phyloP scores from a whole-genome alignment of 2,329 filamentous ascomycete genomes.

The Metarhizium album region DNA sequence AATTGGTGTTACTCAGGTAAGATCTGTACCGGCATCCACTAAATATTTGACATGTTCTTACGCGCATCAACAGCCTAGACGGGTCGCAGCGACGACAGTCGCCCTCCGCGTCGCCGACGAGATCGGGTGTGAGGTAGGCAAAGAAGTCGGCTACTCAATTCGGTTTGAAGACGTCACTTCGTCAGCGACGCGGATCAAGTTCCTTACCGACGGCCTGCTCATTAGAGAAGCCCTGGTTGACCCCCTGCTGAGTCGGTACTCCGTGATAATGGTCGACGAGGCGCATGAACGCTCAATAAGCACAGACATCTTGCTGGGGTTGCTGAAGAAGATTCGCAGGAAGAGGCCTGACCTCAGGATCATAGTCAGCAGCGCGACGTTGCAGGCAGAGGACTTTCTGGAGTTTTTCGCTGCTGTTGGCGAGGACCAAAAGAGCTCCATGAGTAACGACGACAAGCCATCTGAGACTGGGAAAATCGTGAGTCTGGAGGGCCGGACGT shows the following conservation, averaged over 20 bases:
- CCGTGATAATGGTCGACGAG: slow-evolving; percentile 95
- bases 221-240: slow-evolving; percentile 89
- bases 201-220: slow-evolving; percentile 85
- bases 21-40: slow-evolving; percentile 11
- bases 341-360: slow-evolving; percentile 73
- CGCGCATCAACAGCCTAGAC: slow-evolving; percentile 53
- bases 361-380: slow-evolving; percentile 84
- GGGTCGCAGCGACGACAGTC: slow-evolving; percentile 85
- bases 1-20: slow-evolving; percentile 82
- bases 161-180: slow-evolving; percentile 88
- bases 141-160: slow-evolving; percentile 89
- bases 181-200: slow-evolving; percentile 78
- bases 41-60: slow-evolving; percentile 2
- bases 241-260: slow-evolving; percentile 81
- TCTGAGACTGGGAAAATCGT: slow-evolving; percentile 45
- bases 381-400: slow-evolving; percentile 80
- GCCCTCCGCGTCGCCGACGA: slow-evolving; percentile 85
- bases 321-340: slow-evolving; percentile 82
- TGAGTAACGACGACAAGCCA: slow-evolving; percentile 18
- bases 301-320: slow-evolving; percentile 79
- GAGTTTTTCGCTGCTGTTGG: slow-evolving; percentile 54
- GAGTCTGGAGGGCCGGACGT: slow-evolving; percentile 76
- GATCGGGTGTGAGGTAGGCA: slow-evolving; percentile 72
- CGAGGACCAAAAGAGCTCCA: slow-evolving; percentile 22
- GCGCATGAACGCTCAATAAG: slow-evolving; percentile 90